Conservation (phyloP, 441 rosid species). For the Aquilaria agallochum region DNA sequence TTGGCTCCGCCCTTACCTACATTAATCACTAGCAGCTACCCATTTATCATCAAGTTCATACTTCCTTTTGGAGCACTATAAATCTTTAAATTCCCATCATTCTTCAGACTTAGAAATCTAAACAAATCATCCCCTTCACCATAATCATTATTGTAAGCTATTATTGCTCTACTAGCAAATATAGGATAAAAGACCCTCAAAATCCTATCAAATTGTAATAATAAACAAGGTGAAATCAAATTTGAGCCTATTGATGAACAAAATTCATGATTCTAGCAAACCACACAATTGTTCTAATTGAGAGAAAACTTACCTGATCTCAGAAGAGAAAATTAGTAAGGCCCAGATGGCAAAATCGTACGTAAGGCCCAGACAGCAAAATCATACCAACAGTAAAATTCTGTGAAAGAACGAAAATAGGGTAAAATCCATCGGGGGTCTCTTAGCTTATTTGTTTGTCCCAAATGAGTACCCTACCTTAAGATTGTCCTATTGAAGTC, state of each 20-base stretch:
- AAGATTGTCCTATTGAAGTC: too few species aligned
- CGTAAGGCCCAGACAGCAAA: constrained; percentile 1
- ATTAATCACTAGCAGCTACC: constrained; percentile 63
- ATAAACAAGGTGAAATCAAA: constrained; percentile 43
- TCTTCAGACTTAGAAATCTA: constrained; percentile 57
- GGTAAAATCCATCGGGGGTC: too few species aligned
- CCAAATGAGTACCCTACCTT: too few species aligned
- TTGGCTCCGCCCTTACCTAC: constrained; percentile 12
- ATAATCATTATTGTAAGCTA: constrained; percentile 63
- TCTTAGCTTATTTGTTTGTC: too few species aligned
- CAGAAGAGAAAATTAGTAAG: constrained; percentile 47
- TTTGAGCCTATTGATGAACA: constrained; percentile 43
- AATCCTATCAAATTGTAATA: constrained; percentile 47
- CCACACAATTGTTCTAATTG: constrained; percentile 37
- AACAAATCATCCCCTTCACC: constrained; percentile 49
- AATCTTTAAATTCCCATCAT: constrained; percentile 76
- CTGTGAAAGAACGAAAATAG: constrained; percentile 44
- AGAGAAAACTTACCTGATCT: constrained; percentile 48
- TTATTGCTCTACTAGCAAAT: constrained; percentile 20
- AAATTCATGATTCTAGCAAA: constrained; percentile 55
- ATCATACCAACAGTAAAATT: constrained; percentile 35
- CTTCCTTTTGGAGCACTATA: constrained; percentile 34
- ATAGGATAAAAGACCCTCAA: constrained; percentile 32
- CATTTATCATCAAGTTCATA: constrained; percentile 31
- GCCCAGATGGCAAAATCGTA: constrained; percentile 28